A percentile compares a stretch with the other conserved stretches of the same genome.
phyloP scores from a whole-genome alignment of 495 filamentous ascomycete genomes.

The Xylaria palmicola region DNA sequence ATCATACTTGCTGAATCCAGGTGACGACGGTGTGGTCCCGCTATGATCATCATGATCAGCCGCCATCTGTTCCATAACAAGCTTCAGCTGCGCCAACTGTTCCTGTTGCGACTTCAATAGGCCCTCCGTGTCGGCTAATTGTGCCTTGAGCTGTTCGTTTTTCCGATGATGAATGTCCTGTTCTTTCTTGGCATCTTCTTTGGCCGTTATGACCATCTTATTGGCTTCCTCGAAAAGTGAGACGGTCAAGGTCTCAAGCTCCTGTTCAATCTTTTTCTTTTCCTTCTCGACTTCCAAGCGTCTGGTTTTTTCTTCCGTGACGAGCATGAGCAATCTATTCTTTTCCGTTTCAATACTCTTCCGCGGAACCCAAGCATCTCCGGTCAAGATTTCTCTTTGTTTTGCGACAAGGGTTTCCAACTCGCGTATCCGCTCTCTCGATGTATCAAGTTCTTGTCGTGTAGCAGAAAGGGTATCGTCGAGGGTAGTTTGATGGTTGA shows the following conservation, averaged over 20 bases:
- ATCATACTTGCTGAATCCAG: slow-evolving; percentile 50
- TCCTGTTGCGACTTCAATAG: slow-evolving; percentile 88
- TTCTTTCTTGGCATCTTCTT: slow-evolving; percentile 62
- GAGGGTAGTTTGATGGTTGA: slow-evolving; percentile 92
- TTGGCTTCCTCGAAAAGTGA: slow-evolving; percentile 96
- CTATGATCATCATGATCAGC: slow-evolving; percentile 69
- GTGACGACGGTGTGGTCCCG: slow-evolving; percentile 67
- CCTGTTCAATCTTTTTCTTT: slow-evolving; percentile 66
- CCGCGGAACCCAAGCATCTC: slow-evolving; percentile 68
- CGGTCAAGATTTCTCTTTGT: slow-evolving; percentile 59
- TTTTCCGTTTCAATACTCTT: slow-evolving; percentile 45
- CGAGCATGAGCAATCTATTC: slow-evolving; percentile 32
- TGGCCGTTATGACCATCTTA: slow-evolving; percentile 85
- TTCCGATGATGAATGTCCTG: slow-evolving; percentile 72
- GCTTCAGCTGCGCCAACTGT: slow-evolving; percentile 86
- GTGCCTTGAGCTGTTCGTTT: slow-evolving; percentile 74
- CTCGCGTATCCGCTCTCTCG: slow-evolving; percentile 63
- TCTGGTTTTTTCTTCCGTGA: slow-evolving; percentile 66
- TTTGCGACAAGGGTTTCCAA: slow-evolving; percentile 58
- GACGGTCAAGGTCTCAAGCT: slow-evolving; percentile 85
- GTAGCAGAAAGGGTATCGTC: slow-evolving; percentile 85
- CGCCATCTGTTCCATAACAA: slow-evolving; percentile 86
- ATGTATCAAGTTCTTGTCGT: slow-evolving; percentile 77
- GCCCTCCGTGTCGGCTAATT: slow-evolving; percentile 81
- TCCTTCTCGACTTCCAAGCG: slow-evolving; percentile 69